A percentile compares a stretch with the other conserved stretches of the same genome.
These are phyloP conservation scores for Microcyclosporella mali DNA, from an alignment of 2,329 filamentous ascomycete species.

Conservation along the genomic window DNA sequence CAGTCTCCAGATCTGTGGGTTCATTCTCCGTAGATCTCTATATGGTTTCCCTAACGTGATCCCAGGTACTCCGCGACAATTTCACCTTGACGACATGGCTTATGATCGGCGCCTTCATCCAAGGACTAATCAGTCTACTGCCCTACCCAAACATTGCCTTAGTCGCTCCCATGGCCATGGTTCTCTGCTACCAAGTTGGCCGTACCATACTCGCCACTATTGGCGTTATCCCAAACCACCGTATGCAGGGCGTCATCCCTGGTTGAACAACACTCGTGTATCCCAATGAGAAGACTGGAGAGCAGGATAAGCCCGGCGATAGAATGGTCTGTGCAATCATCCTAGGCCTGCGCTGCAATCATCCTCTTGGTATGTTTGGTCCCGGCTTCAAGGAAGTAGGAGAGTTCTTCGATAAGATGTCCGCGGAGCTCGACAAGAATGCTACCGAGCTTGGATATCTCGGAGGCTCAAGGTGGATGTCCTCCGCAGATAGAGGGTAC, in stretches of 20 bases:
- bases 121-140: too few species aligned
- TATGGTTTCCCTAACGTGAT: too few species aligned
- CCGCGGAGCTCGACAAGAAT: slow-evolving; percentile 6
- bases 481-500: slow-evolving; percentile 1
- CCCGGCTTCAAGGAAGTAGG: slow-evolving; percentile 13
- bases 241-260: slow-evolving; percentile 27
- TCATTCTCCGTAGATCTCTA: too few species aligned
- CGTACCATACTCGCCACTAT: too few species aligned
- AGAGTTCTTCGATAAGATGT: slow-evolving; percentile 11
- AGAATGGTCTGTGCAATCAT: slow-evolving; percentile 10
- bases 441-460: slow-evolving; percentile 10
- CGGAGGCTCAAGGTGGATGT: slow-evolving; percentile 7
- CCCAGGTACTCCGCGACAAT: too few species aligned
- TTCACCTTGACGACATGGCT: too few species aligned
- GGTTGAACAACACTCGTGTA: slow-evolving; percentile 11
- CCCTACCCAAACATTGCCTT: too few species aligned
- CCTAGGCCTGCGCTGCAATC: slow-evolving; percentile 11
- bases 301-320: slow-evolving; percentile 7
- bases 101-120: too few species aligned
- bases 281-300: slow-evolving; percentile 9
- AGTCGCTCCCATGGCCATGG: too few species aligned
- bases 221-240: slow-evolving; percentile 29
- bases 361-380: slow-evolving; percentile 17
- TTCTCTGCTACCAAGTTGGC: too few species aligned
- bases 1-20: too few species aligned